Base-by-base conservation (phyloP, 2,329 filamentous ascomycete genomes). In the Pseudopyricularia cyperi region DNA sequence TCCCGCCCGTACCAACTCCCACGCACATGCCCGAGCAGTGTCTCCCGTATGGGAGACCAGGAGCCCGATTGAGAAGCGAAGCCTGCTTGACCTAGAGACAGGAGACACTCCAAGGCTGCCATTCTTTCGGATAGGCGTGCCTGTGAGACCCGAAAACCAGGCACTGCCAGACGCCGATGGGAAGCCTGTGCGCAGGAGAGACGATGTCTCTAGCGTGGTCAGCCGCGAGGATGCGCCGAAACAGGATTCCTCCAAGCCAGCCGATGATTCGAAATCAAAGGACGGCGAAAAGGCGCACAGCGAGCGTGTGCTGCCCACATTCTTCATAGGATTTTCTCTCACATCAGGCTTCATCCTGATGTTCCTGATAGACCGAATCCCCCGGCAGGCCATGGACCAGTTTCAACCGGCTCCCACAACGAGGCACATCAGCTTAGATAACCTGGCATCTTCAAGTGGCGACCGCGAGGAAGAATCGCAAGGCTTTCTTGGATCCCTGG, bases 271-370 rank as follows among this genome's bases (percentile, higher is more conserved):
- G 17, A 1, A 52, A 59, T 6, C 51, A 52, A 57, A 66, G 62
- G 57, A 62, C 55, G 6, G 12, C 24, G 19, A 44, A 11, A 8
- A 44, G 12, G 22, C 19, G 22, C 63, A 71, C 48, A 58, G 65
- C 42, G 66, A 74, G 28, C 62, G 69, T 8, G 69, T 73, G 46
- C 66, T 80, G 72, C 78, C 89, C 65, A 74, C 78, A 0, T 81
- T 83, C 57, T 93, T 87, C 68, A 86, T 98, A 54, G 93, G 93
- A 5, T 75, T 97, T 52, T 88, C 90, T 2, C 73, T 98, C 50
- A 81, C 95, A 52, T 71, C 87, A 15, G 93, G 93, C 12, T 98
- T 97, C 67, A 82, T 95, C 53, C 77, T 96, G 57, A 98, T 98
- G 93, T 97, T 95, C 63, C 77, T 98, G 22, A 85, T 98, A 62